Evolutionary conservation across 2,329 filamentous ascomycete species (phyloP).

Genomic region (Fusarium redolens): DNA sequence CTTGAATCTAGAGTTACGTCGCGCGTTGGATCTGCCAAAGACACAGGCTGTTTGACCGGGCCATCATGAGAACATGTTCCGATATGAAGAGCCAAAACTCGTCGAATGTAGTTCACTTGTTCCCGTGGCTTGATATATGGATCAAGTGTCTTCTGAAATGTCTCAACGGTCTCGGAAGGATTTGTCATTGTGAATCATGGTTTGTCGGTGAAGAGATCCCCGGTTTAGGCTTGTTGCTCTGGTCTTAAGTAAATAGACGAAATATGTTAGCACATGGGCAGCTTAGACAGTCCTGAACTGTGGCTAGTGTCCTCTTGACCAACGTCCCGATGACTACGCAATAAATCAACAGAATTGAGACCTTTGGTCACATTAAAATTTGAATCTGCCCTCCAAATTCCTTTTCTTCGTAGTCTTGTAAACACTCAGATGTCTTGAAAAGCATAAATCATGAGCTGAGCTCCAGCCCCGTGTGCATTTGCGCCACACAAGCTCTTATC

Average conservation of each 20-base stretch:
- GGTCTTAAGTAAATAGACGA: constrained; percentile 35
- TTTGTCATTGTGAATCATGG: constrained; percentile 45
- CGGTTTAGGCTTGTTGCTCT: constrained; percentile 16
- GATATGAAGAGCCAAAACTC: constrained; percentile 65
- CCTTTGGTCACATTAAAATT: accelerated
- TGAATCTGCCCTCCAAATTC: background rate
- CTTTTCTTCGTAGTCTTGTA: background rate
- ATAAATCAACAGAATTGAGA: background rate
- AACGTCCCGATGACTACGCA: background rate
- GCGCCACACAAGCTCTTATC: constrained; percentile 33
- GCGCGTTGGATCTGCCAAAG: constrained; percentile 58
- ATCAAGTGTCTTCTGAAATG: constrained; percentile 58
- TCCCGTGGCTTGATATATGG: constrained; percentile 68
- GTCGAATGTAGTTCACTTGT: constrained; percentile 66
- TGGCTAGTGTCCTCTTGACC: constrained; percentile 20
- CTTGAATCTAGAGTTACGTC: constrained; percentile 51
- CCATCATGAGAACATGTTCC: constrained; percentile 58
- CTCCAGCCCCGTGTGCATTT: constrained; percentile 23
- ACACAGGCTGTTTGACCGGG: constrained; percentile 58
- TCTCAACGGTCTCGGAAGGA: constrained; percentile 49
- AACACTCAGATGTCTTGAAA: background rate
- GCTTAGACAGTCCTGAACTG: constrained; percentile 4
- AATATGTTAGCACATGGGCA: constrained; percentile 12
- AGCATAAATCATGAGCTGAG: background rate
- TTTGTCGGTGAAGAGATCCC: constrained; percentile 20